Conservation (phyloP, 495 filamentous ascomycete genomes). For the Aspergillus avenaceus region DNA sequence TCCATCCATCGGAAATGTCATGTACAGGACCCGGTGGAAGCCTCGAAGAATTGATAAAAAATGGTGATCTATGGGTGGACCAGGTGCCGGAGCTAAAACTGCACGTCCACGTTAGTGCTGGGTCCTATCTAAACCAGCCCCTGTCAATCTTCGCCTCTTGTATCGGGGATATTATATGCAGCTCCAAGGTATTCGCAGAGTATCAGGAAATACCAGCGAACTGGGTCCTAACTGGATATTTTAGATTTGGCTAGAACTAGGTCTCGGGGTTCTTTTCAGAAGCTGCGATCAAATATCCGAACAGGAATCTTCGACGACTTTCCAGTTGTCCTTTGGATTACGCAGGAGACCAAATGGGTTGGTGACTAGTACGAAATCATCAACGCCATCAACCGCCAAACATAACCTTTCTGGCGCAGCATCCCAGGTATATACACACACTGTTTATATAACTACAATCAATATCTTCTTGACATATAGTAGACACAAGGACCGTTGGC, state of each 20-base stretch:
- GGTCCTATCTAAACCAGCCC: neutral
- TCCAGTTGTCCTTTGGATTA: conserved; percentile 23
- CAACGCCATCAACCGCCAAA: conserved; percentile 18
- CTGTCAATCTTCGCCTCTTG: conserved; percentile 13
- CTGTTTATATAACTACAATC: conserved; percentile 19
- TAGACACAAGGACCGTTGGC: neutral
- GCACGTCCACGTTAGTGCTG: conserved; percentile 13
- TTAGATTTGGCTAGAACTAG: conserved; percentile 35
- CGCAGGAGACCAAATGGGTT: conserved; percentile 4
- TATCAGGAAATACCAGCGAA: neutral
- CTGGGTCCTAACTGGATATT: neutral
- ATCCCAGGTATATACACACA: conserved; percentile 16
- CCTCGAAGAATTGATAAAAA: conserved; percentile 5
- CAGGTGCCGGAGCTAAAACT: conserved; percentile 28
- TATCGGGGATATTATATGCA: conserved; percentile 20
- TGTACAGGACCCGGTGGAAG: neutral
- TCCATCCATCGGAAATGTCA: neutral
- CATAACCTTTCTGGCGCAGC: conserved; percentile 12
- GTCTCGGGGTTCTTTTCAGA: conserved; percentile 23
- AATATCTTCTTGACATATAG: conserved; percentile 19
- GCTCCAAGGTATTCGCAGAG: conserved; percentile 20
- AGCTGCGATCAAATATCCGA: conserved; percentile 4
- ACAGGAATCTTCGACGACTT: neutral
- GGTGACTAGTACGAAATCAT: neutral
- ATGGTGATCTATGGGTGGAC: conserved; percentile 22